These are phyloP conservation scores for Coffea canephora DNA, from an alignment of 257 asterid genomes.

Conservation along the genomic window DNA sequence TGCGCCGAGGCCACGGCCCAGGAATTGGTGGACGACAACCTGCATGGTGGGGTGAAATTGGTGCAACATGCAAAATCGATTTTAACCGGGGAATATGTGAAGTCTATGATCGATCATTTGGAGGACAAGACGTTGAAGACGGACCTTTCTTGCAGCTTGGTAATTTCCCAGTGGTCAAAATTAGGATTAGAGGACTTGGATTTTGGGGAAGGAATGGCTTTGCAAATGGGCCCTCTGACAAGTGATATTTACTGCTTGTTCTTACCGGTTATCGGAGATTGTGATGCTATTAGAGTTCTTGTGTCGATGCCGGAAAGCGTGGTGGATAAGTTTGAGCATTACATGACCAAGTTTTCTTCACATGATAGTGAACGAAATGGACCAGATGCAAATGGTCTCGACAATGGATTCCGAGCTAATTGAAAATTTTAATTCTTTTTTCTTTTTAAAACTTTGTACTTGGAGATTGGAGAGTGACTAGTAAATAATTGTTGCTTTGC, in stretches of 20 bases:
- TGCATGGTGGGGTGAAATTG: conserved; percentile 46
- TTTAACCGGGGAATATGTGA: conserved; percentile 37
- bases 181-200: conserved; percentile 76
- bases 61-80: conserved; percentile 61
- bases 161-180: conserved; percentile 79
- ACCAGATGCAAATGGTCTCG: conserved; percentile 28
- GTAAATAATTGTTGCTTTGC: not conserved
- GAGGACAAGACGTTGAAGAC: conserved; percentile 40
- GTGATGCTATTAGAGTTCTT: conserved; percentile 48
- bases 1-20: conserved; percentile 61
- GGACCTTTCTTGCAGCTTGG: conserved; percentile 55
- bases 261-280: conserved; percentile 51
- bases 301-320: conserved; percentile 64
- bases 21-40: conserved; percentile 35
- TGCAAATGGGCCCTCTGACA: conserved; percentile 67
- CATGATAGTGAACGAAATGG: conserved; percentile 23
- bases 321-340: conserved; percentile 48
- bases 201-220: conserved; percentile 71
- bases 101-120: conserved; percentile 50
- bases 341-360: conserved; percentile 46
- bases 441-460: no score
- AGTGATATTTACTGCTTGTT: conserved; percentile 75
- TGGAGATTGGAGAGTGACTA: not conserved
- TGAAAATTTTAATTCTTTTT: not conserved
- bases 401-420: conserved; percentile 29